These are phyloP conservation scores for Alternaria burnsii DNA, from an alignment of 2,329 filamentous ascomycete species.

Conservation along the genomic window DNA sequence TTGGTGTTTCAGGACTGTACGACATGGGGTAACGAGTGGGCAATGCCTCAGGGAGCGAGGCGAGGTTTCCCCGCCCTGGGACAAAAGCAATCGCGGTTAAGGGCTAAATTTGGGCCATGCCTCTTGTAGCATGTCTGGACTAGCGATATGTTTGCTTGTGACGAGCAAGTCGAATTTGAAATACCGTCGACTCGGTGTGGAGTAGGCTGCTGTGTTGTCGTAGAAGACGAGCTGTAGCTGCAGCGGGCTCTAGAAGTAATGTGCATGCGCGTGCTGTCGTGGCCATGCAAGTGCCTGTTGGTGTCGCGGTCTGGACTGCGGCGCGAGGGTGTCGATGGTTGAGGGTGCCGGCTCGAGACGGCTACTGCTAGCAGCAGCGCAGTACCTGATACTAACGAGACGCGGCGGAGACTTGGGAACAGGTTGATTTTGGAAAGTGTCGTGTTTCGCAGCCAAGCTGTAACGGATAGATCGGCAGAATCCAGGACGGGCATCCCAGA, in stretches of 20 bases:
- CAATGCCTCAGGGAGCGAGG: constrained; percentile 12
- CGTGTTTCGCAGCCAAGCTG: constrained; percentile 12
- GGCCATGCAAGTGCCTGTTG: constrained; percentile 16
- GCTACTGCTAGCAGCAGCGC: constrained; percentile 8
- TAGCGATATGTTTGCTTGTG: constrained; percentile 3
- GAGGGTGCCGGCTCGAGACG: constrained; percentile 13
- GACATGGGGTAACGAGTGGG: constrained; percentile 16
- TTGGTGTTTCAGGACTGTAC: constrained; percentile 34
- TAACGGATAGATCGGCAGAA: constrained; percentile 27
- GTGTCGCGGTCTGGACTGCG: constrained; percentile 25
- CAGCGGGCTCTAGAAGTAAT: constrained; percentile 3
- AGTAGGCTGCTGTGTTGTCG: background rate
- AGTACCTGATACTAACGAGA: background rate
- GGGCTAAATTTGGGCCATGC: background rate
- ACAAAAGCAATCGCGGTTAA: constrained; percentile 4
- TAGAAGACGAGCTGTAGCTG: background rate
- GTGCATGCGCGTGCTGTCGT: constrained; percentile 20
- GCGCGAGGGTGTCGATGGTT: constrained; percentile 5
- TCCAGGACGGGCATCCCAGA: constrained; percentile 8
- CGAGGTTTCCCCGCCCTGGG: constrained; percentile 22
- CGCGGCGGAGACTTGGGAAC: background rate
- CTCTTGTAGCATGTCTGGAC: constrained; percentile 1
- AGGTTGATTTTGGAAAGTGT: background rate
- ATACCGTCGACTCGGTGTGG: background rate
- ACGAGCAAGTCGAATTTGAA: background rate